Percentiles rank a stretch among this genome's conserved stretches.
Conservation (phyloP, 176 grass and related monocot genomes). For the Hordeum marinum region DNA sequence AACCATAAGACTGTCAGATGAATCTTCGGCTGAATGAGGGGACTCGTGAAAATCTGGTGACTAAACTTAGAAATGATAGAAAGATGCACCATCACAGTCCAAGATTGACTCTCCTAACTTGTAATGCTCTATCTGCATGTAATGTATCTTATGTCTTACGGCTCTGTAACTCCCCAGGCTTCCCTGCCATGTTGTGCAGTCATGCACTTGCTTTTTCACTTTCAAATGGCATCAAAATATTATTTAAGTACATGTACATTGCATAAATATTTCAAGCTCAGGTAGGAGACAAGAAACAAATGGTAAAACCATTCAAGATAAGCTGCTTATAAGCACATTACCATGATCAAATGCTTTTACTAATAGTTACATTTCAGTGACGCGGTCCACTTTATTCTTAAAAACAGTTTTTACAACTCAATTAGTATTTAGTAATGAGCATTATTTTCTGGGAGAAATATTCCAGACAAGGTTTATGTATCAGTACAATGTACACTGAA, state of each 20-base stretch:
- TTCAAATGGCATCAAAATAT: not conserved
- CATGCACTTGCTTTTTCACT: not conserved
- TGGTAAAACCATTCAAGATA: not conserved
- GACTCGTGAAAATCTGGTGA: not conserved
- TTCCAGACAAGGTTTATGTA: not conserved
- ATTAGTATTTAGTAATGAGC: not conserved
- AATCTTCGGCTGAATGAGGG: not conserved
- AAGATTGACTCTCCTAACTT: not conserved
- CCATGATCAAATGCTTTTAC: not conserved
- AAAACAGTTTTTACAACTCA: not conserved
- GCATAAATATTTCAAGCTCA: not conserved
- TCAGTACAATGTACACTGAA: not conserved
- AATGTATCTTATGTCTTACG: not conserved
- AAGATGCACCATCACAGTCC: not conserved
- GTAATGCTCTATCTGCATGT: not conserved
- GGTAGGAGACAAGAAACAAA: not conserved
- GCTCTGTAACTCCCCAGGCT: not conserved
- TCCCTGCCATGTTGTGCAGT: not conserved
- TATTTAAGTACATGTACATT: not conserved
- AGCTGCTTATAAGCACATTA: not conserved
- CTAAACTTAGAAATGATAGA: not conserved
- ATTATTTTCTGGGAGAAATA: not conserved
- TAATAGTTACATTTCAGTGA: not conserved
- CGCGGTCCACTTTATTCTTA: not conserved
- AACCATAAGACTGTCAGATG: not conserved